Evolutionary conservation across 176 grass and related monocot species (phyloP).

Genomic region (Paspalum vaginatum): DNA sequence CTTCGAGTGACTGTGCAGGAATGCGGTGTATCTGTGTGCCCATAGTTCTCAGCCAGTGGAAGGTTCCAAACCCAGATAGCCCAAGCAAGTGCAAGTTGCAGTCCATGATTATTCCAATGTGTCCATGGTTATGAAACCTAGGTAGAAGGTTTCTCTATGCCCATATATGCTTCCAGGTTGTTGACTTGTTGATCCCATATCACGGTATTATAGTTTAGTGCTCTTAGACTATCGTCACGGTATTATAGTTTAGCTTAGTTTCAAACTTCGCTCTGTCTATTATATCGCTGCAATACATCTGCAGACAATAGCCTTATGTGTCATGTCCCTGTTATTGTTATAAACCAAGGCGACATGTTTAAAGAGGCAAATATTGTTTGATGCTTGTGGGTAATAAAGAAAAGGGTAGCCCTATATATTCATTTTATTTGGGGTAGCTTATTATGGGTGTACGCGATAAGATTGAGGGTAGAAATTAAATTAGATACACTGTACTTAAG

Average conservation of each 20-base stretch:
- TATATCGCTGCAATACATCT: too few species aligned
- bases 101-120: constrained; percentile 12
- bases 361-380: too few species aligned
- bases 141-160: not conserved
- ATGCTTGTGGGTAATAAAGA: not conserved
- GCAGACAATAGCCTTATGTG: too few species aligned
- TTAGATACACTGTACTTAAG: too few species aligned
- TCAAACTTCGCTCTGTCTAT: too few species aligned
- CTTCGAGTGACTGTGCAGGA: constrained; percentile 1
- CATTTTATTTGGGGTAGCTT: too few species aligned
- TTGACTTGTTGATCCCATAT: not conserved
- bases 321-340: not conserved
- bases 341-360: not conserved
- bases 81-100: not conserved
- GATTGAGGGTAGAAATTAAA: too few species aligned
- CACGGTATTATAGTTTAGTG: not conserved
- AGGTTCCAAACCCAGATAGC: not conserved
- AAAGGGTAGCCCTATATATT: too few species aligned
- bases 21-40: not conserved
- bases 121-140: not conserved
- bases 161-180: constrained; percentile 2
- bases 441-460: too few species aligned
- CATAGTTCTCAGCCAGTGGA: constrained; percentile 14
- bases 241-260: too few species aligned
- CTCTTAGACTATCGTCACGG: too few species aligned